Base-by-base conservation (phyloP, 2,329 filamentous ascomycete genomes). In the Fusarium sp. region DNA sequence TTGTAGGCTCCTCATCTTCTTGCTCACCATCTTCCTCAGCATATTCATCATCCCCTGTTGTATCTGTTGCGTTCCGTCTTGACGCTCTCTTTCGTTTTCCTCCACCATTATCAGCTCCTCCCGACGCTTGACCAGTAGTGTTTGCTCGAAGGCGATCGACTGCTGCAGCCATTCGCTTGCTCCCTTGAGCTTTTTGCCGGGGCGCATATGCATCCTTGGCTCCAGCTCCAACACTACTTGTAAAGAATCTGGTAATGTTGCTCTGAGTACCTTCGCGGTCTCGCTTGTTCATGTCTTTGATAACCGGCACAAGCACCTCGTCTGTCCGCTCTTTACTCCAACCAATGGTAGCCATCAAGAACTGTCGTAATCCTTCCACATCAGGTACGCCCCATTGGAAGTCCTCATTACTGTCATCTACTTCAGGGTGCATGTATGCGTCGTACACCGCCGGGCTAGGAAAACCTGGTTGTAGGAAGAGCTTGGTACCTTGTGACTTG, bases 361-460 rank as follows among this genome's bases (percentile, higher is more conserved):
- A 99, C 24, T 85, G 83, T 8, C 96, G 83, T 64, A 99, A 81
- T 0, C 93, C 92, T 62, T 96, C 92, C 1, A 99, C 84, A 75
- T 99, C 95, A 0, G 96, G 96, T 0, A 97, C 92, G 28, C 96
- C 96, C 96, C 96, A 99, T 76, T 96, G 92, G 75, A 99, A 99
- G 1, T 84, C 81, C 70, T 96, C 90, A 0, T 91, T 85, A 68
- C 89, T 90, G 51, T 80, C 82, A 77, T 99, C 96, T 12, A 98
- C 95, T 68, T 96, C 92, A 0, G 96, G 96, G 6, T 91, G 79
- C 1, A 95, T 81, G 76, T 99, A 99, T 2, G 96, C 96, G 11
- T 91, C 86, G 57, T 89, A 89, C 14, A 99, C 94, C 2, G 90
- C 88, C 0, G 86, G 77, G 70, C 90, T 92, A 0, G 96, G 96